These are phyloP conservation scores for Saitozyma sp. DNA, from an alignment of 768 basidiomycete species.

Conservation along the genomic window DNA sequence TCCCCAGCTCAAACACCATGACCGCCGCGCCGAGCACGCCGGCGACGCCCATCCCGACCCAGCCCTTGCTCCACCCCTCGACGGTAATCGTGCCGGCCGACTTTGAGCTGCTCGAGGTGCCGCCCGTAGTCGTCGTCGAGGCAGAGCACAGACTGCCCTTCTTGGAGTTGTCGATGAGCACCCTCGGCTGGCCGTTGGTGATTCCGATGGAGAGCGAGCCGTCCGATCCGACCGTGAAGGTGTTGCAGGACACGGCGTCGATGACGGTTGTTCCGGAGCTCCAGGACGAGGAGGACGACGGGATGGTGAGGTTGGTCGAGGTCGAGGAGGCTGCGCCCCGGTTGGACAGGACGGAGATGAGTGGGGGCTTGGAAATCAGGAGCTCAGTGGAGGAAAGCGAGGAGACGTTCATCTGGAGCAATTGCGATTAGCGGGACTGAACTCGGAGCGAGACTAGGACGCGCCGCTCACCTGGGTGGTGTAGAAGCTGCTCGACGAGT, in stretches of 20 bases:
- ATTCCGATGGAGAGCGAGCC: constrained; percentile 41
- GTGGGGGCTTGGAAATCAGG: constrained; percentile 41
- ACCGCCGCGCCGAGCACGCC: no score
- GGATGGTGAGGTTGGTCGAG: constrained; percentile 27
- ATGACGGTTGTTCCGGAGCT: constrained; percentile 27
- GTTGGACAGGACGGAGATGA: constrained; percentile 46
- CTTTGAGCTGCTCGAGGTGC: no score
- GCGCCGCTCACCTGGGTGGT: constrained; percentile 37
- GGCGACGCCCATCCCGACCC: background rate
- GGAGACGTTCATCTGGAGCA: constrained; percentile 33
- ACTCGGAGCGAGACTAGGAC: background rate
- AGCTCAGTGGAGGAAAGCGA: constrained; percentile 32
- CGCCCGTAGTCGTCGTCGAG: background rate
- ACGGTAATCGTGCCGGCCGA: background rate
- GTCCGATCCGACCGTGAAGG: constrained; percentile 32
- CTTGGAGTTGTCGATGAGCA: constrained; percentile 34
- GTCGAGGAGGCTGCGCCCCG: constrained; percentile 29
- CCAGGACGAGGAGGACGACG: constrained; percentile 30
- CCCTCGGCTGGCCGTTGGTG: constrained; percentile 35
- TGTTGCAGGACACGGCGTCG: constrained; percentile 43
- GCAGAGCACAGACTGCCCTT: constrained; percentile 28
- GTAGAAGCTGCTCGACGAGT: constrained; percentile 42
- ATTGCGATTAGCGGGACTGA: background rate
- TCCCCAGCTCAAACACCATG: no score
- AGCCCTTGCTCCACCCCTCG: background rate